phyloP scores from a whole-genome alignment of 306 rosid species.

The Vigna angularis region DNA sequence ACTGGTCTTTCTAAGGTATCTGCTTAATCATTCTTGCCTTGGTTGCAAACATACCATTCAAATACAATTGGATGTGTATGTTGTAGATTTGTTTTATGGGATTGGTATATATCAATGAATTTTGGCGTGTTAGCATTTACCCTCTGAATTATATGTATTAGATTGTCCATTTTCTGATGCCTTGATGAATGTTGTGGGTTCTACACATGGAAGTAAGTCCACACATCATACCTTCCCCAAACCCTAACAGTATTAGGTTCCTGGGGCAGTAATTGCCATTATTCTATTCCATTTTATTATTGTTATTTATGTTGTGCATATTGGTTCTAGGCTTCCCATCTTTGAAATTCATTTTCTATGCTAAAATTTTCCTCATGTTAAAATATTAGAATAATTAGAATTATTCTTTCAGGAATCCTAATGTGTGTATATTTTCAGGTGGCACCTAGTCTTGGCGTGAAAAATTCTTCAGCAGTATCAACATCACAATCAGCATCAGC shows the following conservation, averaged over 20 bases:
- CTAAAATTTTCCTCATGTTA: constrained; percentile 21
- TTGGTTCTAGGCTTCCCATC: constrained; percentile 6
- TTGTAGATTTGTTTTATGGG: constrained; percentile 29
- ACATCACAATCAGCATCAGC: constrained; percentile 55
- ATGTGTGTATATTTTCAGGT: constrained; percentile 60
- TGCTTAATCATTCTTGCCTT: constrained; percentile 14
- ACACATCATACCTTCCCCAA: not conserved
- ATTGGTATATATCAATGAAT: constrained; percentile 30
- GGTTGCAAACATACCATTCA: constrained; percentile 29
- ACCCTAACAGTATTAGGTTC: constrained; percentile 6
- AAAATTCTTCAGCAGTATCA: constrained; percentile 61
- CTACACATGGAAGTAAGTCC: constrained; percentile 7
- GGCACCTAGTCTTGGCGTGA: constrained; percentile 70
- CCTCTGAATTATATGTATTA: not conserved
- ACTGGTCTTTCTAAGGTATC: constrained; percentile 86
- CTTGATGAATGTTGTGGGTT: constrained; percentile 13
- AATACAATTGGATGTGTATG: constrained; percentile 14
- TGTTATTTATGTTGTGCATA: constrained; percentile 4
- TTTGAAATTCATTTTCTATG: constrained; percentile 25
- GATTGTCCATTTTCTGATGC: constrained; percentile 30
- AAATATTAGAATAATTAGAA: constrained; percentile 18
- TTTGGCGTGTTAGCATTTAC: constrained; percentile 13
- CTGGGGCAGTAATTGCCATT: not conserved
- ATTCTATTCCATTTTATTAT: not conserved
- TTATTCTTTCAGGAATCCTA: constrained; percentile 32